Evolutionary conservation across 2,329 filamentous ascomycete genomes (phyloP), one percentile per base, ranked within the genome.

Genomic region (Aspergillus uvarum): DNA sequence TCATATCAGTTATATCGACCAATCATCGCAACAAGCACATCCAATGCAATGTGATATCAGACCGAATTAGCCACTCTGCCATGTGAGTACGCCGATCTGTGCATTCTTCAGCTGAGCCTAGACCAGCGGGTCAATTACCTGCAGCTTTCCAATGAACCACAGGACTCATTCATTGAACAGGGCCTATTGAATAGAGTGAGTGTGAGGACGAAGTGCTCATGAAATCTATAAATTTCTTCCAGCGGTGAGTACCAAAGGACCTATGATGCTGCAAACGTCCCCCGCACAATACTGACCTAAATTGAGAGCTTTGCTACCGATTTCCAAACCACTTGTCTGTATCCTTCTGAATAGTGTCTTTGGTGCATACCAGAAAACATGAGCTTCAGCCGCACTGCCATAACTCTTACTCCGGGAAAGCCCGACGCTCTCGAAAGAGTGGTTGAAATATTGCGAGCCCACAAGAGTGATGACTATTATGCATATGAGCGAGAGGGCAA

Each of bases 401-500:
- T 44, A 44, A 8, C 5, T 19, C 6, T 44, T 2, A 19, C 14
- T 3, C 38, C 38, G 16, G 38, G 38, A 5, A 44, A 1, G 16
- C 16, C 16, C 7, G 38, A 16, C 38, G 16, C 16, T 44, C 38
- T 44, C 16, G 38, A 44, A 19, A 16, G 38, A 44, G 38, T 44
- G 16, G 16, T 19, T 44, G 38, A 19, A 16, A 6, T 44, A 44
- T 8, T 44, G 14, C 38, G 38, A 19, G 38, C 14, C 6, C 38
- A 19, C 7, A 44, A n/a, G 38, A 44, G 16, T 19, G 38, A 19
- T 5, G 16, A 44, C 6, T 44, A 19, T 44, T 44, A 61, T 22
- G 59, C 56, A 1, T 65, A 62, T n/a, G 61, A 65, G 31, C 61
- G 54, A 2, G 22, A 26, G 1, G 58, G 55, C 8, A n/a, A 14